These are phyloP conservation scores for Trypanosoma platydactyli DNA, from an alignment of 208 protist genomes.

Conservation along the genomic window DNA sequence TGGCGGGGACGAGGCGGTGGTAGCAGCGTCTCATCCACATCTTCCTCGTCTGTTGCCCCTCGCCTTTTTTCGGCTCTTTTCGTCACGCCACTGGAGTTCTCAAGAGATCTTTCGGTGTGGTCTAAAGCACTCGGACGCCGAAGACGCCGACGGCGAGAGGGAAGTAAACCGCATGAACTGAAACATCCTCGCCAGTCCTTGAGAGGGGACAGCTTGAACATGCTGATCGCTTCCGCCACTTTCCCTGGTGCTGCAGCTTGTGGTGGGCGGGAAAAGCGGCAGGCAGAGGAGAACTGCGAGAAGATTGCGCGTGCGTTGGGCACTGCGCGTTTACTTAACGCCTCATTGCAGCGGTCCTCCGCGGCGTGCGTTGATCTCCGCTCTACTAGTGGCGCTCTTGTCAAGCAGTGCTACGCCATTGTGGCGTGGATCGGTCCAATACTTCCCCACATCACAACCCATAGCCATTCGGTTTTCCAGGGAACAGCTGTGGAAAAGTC, in stretches of 20 bases:
- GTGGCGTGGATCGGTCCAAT: constrained; percentile 6
- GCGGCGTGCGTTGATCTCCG: constrained; percentile 18
- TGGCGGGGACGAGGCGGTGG: not conserved
- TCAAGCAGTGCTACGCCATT: constrained; percentile 3
- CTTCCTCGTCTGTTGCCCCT: not conserved
- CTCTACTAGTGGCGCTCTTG: not conserved
- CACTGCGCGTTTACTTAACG: constrained; percentile 16
- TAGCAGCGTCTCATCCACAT: not conserved
- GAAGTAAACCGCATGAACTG: not conserved
- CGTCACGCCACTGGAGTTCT: constrained; percentile 22
- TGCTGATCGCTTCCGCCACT: not conserved
- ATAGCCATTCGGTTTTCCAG: not conserved
- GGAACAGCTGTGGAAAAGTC: not conserved
- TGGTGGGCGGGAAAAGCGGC: not conserved
- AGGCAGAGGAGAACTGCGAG: not conserved
- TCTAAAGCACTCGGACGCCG: not conserved
- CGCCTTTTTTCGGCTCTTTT: constrained; percentile 28
- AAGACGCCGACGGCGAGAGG: not conserved
- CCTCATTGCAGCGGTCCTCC: constrained; percentile 18
- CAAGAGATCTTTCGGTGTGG: not conserved
- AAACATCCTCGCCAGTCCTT: not conserved
- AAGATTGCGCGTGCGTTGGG: constrained; percentile 3
- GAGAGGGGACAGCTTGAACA: not conserved
- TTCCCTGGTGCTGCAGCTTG: not conserved
- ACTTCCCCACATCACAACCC: not conserved